Percentiles rank a stretch among this genome's conserved stretches.
Conservation (phyloP, 75 land plant species). For the Selaginella moellendorffii region DNA sequence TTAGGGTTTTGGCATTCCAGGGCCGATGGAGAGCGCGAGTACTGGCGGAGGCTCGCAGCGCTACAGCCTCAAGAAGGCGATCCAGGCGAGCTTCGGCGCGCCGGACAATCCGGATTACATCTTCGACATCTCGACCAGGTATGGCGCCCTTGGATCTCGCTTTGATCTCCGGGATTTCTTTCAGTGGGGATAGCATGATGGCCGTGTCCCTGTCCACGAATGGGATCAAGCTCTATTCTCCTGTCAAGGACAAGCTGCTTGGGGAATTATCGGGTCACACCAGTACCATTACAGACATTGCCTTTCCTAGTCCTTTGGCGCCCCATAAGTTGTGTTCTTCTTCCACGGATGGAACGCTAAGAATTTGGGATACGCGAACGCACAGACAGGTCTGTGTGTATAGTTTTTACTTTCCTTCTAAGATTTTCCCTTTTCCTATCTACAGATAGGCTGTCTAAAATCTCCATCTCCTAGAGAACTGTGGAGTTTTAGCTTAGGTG, state of each 20-base stretch:
- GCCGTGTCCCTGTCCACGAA: constrained; percentile 88
- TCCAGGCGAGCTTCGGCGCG: constrained; percentile 35
- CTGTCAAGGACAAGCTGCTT: constrained; percentile 54
- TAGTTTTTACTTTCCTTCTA: neutral
- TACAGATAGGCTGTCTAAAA: constrained; percentile 48
- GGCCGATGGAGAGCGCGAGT: no score
- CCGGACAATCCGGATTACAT: constrained; percentile 39
- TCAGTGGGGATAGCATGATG: constrained; percentile 38
- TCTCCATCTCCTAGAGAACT: constrained; percentile 44
- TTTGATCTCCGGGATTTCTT: constrained; percentile 17
- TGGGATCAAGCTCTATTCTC: constrained; percentile 71
- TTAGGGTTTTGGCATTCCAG: no score
- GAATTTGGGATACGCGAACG: constrained; percentile 74
- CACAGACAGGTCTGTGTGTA: constrained; percentile 34
- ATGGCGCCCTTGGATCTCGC: neutral
- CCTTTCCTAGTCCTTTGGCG: constrained; percentile 43
- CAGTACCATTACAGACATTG: constrained; percentile 49
- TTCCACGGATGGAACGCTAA: constrained; percentile 77
- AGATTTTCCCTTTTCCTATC: neutral
- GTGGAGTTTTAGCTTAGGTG: constrained; percentile 68
- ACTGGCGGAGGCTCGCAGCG: constrained; percentile 6
- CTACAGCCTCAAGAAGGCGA: constrained; percentile 18
- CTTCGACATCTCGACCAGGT: constrained; percentile 63
- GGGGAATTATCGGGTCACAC: constrained; percentile 78
- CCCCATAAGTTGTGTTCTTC: constrained; percentile 53